A percentile compares a stretch with the other conserved stretches of the same genome.
Conservation (phyloP, 139 green algal genomes). For the Closterium sp. region DNA sequence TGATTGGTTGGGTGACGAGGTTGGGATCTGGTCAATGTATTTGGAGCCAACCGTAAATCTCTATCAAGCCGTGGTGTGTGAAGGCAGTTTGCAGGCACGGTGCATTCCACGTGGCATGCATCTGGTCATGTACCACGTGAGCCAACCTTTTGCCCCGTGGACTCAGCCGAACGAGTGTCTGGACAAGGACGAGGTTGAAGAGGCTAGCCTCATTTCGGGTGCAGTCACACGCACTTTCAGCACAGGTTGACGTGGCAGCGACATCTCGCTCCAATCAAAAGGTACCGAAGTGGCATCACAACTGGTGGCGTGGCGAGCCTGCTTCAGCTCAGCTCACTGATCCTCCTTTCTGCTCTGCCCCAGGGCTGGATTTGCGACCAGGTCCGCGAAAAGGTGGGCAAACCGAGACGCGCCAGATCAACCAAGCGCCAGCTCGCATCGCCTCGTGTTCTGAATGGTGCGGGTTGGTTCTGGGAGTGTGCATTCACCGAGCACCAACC, state of each 20-base stretch:
- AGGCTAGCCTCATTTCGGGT: not conserved
- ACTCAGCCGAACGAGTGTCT: not conserved
- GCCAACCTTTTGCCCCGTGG: not conserved
- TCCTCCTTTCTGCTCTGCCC: not conserved
- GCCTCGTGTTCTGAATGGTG: not conserved
- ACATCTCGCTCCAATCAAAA: not conserved
- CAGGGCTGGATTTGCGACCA: not conserved
- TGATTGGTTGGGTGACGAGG: not conserved
- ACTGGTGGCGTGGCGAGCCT: not conserved
- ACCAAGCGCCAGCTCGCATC: not conserved
- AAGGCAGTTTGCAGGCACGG: not conserved
- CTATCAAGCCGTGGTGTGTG: not conserved
- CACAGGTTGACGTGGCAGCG: not conserved
- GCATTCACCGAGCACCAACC: not conserved
- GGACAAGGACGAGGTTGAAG: not conserved
- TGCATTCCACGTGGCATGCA: not conserved
- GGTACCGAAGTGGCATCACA: not conserved
- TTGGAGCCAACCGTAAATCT: not conserved
- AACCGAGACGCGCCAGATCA: not conserved
- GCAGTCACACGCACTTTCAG: not conserved
- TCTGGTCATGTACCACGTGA: not conserved
- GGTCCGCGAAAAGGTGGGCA: not conserved
- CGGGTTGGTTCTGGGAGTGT: not conserved
- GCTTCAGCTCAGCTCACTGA: not conserved
- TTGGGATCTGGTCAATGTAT: not conserved